These are phyloP conservation scores for Diatrype stigma DNA, from an alignment of 2,329 filamentous ascomycete species.

Conservation along the genomic window DNA sequence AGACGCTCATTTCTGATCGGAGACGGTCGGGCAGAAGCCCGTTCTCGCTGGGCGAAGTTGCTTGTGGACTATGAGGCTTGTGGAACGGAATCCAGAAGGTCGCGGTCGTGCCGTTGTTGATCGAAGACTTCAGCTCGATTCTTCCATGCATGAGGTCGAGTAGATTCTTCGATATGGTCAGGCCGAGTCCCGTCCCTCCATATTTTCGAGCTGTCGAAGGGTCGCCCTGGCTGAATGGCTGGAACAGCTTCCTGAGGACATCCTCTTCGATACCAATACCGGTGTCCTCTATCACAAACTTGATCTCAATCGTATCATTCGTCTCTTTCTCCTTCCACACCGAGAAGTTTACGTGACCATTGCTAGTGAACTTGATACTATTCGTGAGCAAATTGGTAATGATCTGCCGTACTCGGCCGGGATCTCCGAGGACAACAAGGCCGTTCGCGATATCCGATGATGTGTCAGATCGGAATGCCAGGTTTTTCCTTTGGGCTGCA, in stretches of 20 bases:
- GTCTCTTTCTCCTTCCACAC: conserved; percentile 62
- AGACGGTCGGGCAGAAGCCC: conserved; percentile 64
- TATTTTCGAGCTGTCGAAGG: conserved; percentile 75
- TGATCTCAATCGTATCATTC: conserved; percentile 60
- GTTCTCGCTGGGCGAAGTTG: conserved; percentile 54
- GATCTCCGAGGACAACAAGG: conserved; percentile 80
- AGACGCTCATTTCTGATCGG: conserved; percentile 60
- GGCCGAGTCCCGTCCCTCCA: conserved; percentile 71
- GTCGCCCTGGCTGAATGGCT: conserved; percentile 78
- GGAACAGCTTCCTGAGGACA: conserved; percentile 68
- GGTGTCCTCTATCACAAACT: conserved; percentile 71
- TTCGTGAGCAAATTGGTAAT: conserved; percentile 76
- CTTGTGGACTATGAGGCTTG: conserved; percentile 52
- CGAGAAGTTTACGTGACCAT: conserved; percentile 63
- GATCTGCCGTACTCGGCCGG: conserved; percentile 78
- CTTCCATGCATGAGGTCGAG: conserved; percentile 74
- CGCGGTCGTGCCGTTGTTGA: conserved; percentile 67
- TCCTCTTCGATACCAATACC: conserved; percentile 80
- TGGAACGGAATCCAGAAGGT: conserved; percentile 75
- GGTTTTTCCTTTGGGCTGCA: conserved; percentile 73
- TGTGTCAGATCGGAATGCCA: conserved; percentile 66
- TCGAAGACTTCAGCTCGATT: conserved; percentile 65
- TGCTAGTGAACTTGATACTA: conserved; percentile 69
- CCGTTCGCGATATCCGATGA: conserved; percentile 59
- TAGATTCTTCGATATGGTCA: conserved; percentile 78